Conservation (phyloP, 2,329 filamentous ascomycete species). For the Ascomycota sp. region DNA sequence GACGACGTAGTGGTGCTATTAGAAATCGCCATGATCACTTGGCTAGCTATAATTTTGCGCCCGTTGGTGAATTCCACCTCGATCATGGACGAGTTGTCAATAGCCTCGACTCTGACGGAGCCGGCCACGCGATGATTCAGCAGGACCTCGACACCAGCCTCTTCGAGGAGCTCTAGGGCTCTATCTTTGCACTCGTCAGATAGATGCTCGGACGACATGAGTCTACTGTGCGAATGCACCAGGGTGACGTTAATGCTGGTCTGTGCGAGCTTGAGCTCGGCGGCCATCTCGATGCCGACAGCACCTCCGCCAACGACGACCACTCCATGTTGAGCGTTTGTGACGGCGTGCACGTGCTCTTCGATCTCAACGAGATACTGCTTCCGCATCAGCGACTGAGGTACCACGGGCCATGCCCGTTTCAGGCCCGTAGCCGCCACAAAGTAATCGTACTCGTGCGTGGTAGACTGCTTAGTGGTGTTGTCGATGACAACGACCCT, state of each 20-base stretch:
- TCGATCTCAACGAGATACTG: constrained; percentile 39
- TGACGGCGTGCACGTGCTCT: constrained; percentile 32
- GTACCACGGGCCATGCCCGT: constrained; percentile 49
- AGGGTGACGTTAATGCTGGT: constrained; percentile 46
- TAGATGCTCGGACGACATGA: constrained; percentile 52
- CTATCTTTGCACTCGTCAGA: constrained; percentile 45
- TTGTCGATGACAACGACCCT: constrained; percentile 31
- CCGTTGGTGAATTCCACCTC: constrained; percentile 38
- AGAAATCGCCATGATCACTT: constrained; percentile 48
- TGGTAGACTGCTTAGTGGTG: constrained; percentile 18
- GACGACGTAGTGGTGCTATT: constrained; percentile 36
- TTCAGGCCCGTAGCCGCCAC: constrained; percentile 48
- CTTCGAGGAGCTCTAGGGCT: constrained; percentile 32
- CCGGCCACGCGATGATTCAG: constrained; percentile 34
- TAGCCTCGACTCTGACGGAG: constrained; percentile 21
- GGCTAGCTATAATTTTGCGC: constrained; percentile 33
- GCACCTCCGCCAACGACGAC: constrained; percentile 57
- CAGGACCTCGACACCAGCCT: constrained; percentile 42
- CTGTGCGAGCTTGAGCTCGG: constrained; percentile 47
- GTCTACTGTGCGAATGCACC: constrained; percentile 45
- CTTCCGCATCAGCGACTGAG: constrained; percentile 37
- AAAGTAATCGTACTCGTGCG: constrained; percentile 48
- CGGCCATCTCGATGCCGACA: constrained; percentile 63
- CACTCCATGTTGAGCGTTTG: constrained; percentile 31
- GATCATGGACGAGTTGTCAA: constrained; percentile 18